Evolutionary conservation across 495 filamentous ascomycete species (phyloP).

Genomic region (Penicillium nucicola): DNA sequence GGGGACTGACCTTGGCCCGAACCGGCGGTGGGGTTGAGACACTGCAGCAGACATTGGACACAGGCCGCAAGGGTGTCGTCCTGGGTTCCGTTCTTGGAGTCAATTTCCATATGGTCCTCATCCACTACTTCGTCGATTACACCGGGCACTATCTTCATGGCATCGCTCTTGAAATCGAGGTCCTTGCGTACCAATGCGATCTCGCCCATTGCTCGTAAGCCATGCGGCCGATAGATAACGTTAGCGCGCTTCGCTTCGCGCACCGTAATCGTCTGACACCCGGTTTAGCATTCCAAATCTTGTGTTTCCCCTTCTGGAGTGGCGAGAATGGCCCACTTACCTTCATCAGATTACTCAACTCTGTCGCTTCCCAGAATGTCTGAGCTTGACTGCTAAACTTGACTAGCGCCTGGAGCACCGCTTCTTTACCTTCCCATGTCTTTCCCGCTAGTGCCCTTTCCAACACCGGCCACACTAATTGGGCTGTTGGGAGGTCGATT

Average conservation of each 20-base stretch:
- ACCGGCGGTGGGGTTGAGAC: constrained; percentile 34
- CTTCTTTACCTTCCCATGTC: constrained; percentile 93
- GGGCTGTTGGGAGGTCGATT: constrained; percentile 53
- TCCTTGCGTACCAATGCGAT: constrained; percentile 62
- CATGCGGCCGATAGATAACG: constrained; percentile 70
- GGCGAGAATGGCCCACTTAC: constrained; percentile 32
- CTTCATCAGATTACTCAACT: constrained; percentile 50
- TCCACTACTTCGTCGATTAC: constrained; percentile 53
- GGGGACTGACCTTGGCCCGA: constrained; percentile 29
- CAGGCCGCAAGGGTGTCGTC: constrained; percentile 47
- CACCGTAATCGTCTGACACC: constrained; percentile 55
- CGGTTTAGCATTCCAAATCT: constrained; percentile 26
- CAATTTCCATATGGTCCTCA: constrained; percentile 68
- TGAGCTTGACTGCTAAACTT: constrained; percentile 64
- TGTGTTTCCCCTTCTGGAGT: not conserved
- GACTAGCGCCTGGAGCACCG: constrained; percentile 79
- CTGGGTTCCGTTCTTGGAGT: constrained; percentile 39
- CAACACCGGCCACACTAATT: constrained; percentile 73
- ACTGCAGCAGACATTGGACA: constrained; percentile 44
- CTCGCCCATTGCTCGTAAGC: constrained; percentile 67
- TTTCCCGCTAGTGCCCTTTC: constrained; percentile 80
- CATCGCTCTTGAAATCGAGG: constrained; percentile 65
- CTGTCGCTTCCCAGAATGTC: constrained; percentile 54
- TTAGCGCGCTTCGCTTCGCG: constrained; percentile 93
- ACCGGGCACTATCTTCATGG: constrained; percentile 57